Conservation (phyloP, 768 basidiomycete genomes). For the Terana coerulea region DNA sequence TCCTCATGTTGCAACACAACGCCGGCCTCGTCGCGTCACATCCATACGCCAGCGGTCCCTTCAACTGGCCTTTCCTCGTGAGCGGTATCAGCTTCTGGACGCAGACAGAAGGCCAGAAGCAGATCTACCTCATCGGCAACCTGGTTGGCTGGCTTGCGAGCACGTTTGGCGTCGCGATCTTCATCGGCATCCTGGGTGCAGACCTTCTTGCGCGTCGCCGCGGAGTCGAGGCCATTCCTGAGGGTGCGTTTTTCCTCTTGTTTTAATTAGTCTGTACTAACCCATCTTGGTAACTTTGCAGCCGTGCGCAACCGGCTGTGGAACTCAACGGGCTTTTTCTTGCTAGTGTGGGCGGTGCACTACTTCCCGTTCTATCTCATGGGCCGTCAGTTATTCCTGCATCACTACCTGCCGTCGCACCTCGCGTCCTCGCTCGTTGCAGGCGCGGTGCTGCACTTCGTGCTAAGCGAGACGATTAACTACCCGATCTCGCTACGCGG, state of each 20-base stretch:
- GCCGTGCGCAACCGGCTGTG: conserved; percentile 91
- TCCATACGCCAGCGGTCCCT: conserved; percentile 92
- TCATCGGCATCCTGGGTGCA: conserved; percentile 85
- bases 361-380: conserved; percentile 98
- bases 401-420: conserved; percentile 97
- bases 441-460: conserved; percentile 87
- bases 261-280: too few relatives aligned
- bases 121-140: conserved; percentile 97
- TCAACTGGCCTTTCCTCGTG: conserved; percentile 98
- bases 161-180: conserved; percentile 80
- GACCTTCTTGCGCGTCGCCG: conserved; percentile 87
- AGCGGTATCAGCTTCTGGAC: conserved; percentile 99
- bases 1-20: conserved; percentile 97
- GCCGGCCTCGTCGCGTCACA: conserved; percentile 98
- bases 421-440: conserved; percentile 89
- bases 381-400: conserved; percentile 94
- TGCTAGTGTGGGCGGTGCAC: conserved; percentile 91
- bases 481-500: conserved; percentile 83
- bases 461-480: conserved; percentile 87
- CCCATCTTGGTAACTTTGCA: too few relatives aligned
- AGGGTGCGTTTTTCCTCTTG: conserved; percentile 45
- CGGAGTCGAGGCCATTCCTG: conserved; percentile 80
- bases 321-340: conserved; percentile 96
- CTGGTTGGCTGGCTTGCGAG: conserved; percentile 94
- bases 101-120: conserved; percentile 73